phyloP scores from a whole-genome alignment of 352 stramenopile genomes.

The Pythium aquatile region DNA sequence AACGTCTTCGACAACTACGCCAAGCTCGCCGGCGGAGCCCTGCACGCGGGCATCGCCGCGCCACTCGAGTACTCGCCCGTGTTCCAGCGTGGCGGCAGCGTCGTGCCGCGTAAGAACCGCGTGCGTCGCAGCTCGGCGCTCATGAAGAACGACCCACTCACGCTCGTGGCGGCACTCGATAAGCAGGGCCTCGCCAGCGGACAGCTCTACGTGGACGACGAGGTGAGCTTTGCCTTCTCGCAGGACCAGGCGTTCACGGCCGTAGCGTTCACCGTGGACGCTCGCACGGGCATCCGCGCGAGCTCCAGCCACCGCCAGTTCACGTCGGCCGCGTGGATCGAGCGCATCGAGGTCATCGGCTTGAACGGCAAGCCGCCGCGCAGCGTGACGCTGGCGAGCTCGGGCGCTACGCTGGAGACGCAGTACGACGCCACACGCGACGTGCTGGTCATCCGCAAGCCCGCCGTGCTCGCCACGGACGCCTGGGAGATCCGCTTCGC shows the following conservation, averaged over 20 bases:
- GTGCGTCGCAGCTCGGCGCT: constrained; percentile 92
- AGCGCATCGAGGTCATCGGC: constrained; percentile 85
- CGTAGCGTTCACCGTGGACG: constrained; percentile 44
- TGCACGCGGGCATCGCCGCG: constrained; percentile 65
- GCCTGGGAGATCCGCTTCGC: constrained; percentile 69
- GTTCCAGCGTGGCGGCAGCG: constrained; percentile 94
- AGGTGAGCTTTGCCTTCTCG: constrained; percentile 81
- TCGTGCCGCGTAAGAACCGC: constrained; percentile 95
- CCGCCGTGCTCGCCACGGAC: constrained; percentile 59
- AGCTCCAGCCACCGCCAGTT: constrained; percentile 40
- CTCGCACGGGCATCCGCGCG: constrained; percentile 35
- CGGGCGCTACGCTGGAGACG: constrained; percentile 47
- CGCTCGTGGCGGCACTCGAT: constrained; percentile 94
- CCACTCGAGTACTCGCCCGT: constrained; percentile 95
- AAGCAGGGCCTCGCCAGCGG: constrained; percentile 75
- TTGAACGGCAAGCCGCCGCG: constrained; percentile 45
- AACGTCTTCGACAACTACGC: constrained; percentile 77
- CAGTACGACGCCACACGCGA: constrained; percentile 63
- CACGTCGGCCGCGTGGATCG: constrained; percentile 59
- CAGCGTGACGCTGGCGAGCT: constrained; percentile 34
- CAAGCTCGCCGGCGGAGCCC: constrained; percentile 50
- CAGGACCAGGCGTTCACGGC: constrained; percentile 45
- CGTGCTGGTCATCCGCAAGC: constrained; percentile 85
- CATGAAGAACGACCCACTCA: constrained; percentile 98
- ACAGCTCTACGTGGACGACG: constrained; percentile 96